A percentile compares a stretch with the other conserved stretches of the same genome.
phyloP scores from a whole-genome alignment of 306 rosid genomes.

The Vachellia pachyceras region DNA sequence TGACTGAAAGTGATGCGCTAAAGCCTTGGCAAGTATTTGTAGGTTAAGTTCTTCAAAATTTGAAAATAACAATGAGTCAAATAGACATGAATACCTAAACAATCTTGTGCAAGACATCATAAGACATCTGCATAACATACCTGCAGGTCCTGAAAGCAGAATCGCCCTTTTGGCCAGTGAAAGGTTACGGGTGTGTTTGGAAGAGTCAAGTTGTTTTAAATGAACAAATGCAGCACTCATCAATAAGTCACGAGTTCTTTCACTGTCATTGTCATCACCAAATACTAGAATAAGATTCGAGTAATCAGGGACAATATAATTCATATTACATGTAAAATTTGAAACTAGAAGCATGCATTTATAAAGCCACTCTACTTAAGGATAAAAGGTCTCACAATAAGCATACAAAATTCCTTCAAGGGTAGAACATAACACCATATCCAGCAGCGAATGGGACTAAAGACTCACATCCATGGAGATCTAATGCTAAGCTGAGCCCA shows the following conservation, averaged over 20 bases:
- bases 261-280: constrained; percentile 56
- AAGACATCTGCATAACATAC: constrained; percentile 46
- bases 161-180: constrained; percentile 87
- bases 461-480: too few species aligned
- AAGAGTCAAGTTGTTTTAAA: constrained; percentile 61
- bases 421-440: too few species aligned
- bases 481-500: too few species aligned
- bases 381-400: too few species aligned
- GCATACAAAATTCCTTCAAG: too few species aligned
- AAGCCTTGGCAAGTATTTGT: constrained; percentile 89
- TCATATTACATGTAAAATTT: background rate
- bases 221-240: constrained; percentile 83
- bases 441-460: too few species aligned
- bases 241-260: constrained; percentile 66
- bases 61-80: constrained; percentile 29
- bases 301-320: constrained; percentile 4
- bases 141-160: constrained; percentile 89
- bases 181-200: constrained; percentile 88
- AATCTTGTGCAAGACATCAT: background rate
- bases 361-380: too few species aligned
- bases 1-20: constrained; percentile 75
- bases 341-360: too few species aligned
- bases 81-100: constrained; percentile 11
- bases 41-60: constrained; percentile 71
- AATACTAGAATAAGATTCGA: constrained; percentile 11